Base-by-base conservation (phyloP, 75 land plant genomes). In the Pseudotsuga menziesii region DNA sequence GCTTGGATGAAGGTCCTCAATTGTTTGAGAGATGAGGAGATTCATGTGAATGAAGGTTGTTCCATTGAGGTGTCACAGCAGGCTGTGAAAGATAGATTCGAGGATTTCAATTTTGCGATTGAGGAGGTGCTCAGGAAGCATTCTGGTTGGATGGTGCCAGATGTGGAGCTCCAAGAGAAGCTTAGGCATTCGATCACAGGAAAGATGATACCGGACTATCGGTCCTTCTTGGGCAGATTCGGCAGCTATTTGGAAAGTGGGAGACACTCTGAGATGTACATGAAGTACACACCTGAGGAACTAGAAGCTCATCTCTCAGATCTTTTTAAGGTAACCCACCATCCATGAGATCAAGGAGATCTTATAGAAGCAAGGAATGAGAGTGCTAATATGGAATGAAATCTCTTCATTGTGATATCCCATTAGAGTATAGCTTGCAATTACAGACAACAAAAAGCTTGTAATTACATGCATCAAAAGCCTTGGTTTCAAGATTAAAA, bases 21-120 rank as follows among this genome's bases (percentile, higher is more conserved):
- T n/a, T 36, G 78, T 39, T 23, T 83, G 75, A 79, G n/a, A 25
- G 85, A 83, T 27, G 70, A 22, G 17, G 66, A 4, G 26, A 58
- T 6, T 39, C 71, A 7, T 15, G 3, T 1, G 56, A 64, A 3
- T 3, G 72, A 22, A 23, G 56, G 26, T 32, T 93, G 89, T 76
- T 89, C 94, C 1, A 88, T 88, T 52, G 93, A 88, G 29, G 86
- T 87, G 0, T 92, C 95, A 0, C 88, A 88, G 80, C 78, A 89
- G 63, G 62, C 19, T 22, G 39, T 23, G 72, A 80, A 73, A 71
- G 85, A 83, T 22, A 82, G 70, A 72, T 84, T 84, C 25, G 73
- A 82, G 44, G 77, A 23, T 4, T 82, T 85, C 71, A 82, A 85
- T 57, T 11, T 62, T 1, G 78, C 76, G 23, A 88, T 90, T 54